Conservation (phyloP, 2,329 filamentous ascomycete species). For the Phyllosticta paracitricarpa region DNA sequence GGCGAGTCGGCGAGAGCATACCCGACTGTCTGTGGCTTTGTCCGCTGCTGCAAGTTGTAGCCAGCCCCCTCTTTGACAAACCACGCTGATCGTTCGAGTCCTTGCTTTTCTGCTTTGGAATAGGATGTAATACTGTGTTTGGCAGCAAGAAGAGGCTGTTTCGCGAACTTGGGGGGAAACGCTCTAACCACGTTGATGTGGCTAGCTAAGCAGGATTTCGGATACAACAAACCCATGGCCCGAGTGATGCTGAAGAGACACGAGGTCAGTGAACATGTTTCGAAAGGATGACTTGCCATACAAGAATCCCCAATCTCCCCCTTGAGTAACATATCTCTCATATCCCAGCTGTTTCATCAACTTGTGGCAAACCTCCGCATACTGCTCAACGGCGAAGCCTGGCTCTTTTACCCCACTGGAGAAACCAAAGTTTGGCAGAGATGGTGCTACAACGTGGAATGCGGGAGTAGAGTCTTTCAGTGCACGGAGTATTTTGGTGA, state of each 20-base stretch:
- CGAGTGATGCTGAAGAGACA: constrained; percentile 43
- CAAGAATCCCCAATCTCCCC: constrained; percentile 61
- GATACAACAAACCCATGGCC: constrained; percentile 50
- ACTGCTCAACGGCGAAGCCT: constrained; percentile 50
- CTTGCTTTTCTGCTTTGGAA: constrained; percentile 40
- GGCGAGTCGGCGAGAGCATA: constrained; percentile 62
- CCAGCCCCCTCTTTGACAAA: constrained; percentile 48
- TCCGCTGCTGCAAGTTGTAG: constrained; percentile 52
- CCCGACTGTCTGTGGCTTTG: constrained; percentile 63
- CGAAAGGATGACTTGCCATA: neutral
- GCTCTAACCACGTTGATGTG: constrained; percentile 52
- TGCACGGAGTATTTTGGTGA: constrained; percentile 47
- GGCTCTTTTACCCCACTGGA: constrained; percentile 39
- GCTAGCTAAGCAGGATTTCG: constrained; percentile 45
- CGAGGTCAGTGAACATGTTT: neutral
- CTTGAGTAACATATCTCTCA: constrained; percentile 43
- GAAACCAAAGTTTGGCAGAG: constrained; percentile 48
- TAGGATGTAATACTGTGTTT: constrained; percentile 48
- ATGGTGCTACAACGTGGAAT: constrained; percentile 45
- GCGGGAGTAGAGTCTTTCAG: constrained; percentile 34
- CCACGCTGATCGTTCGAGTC: constrained; percentile 45
- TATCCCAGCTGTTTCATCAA: constrained; percentile 62
- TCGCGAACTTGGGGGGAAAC: constrained; percentile 38
- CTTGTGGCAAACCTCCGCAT: constrained; percentile 55
- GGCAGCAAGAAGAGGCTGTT: constrained; percentile 48